phyloP scores from a whole-genome alignment of 805 yeast species.

The Ogataea philodendri region DNA sequence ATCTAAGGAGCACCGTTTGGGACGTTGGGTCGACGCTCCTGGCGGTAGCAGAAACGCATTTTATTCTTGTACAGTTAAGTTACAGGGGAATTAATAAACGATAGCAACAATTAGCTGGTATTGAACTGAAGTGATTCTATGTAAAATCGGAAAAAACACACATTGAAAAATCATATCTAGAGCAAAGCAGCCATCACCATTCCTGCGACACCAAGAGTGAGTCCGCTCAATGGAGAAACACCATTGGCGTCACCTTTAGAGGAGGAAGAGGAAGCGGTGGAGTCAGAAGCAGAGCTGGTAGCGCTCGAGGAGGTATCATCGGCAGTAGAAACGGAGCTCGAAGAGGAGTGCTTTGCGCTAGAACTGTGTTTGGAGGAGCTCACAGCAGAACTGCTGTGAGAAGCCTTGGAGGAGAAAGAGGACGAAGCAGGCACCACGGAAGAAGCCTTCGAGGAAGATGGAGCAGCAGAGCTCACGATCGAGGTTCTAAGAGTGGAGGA shows the following conservation, averaged over 20 bases:
- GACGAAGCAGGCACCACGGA: constrained; percentile 2
- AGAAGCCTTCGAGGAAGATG: constrained; percentile 11
- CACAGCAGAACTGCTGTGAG: constrained; percentile 11
- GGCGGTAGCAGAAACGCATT: constrained; percentile 74
- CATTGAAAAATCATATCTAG: constrained; percentile 21
- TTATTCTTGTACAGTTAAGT: constrained; percentile 48
- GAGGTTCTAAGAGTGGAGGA: constrained; percentile 41
- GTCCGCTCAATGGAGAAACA: constrained; percentile 31
- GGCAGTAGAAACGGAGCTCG: constrained; percentile 9
- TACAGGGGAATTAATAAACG: constrained; percentile 18
- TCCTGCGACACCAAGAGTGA: constrained; percentile 36
- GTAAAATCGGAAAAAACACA: too few relatives aligned
- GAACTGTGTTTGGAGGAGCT: constrained; percentile 7
- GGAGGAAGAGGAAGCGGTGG: constrained; percentile 27
- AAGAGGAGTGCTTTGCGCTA: constrained; percentile 2
- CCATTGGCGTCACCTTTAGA: constrained; percentile 35
- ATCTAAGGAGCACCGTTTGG: constrained; percentile 83
- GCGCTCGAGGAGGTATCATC: constrained; percentile 7
- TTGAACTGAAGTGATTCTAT: constrained; percentile 9
- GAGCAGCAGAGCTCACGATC: constrained; percentile 23
- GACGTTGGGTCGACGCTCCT: constrained; percentile 73
- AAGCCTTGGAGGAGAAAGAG: constrained; percentile 4
- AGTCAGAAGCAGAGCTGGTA: constrained; percentile 9
- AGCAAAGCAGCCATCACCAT: constrained; percentile 38
- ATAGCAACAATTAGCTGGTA: constrained; percentile 12